These are phyloP conservation scores for Fusarium lateritium DNA, from an alignment of 2,329 filamentous ascomycete genomes.

Conservation along the genomic window DNA sequence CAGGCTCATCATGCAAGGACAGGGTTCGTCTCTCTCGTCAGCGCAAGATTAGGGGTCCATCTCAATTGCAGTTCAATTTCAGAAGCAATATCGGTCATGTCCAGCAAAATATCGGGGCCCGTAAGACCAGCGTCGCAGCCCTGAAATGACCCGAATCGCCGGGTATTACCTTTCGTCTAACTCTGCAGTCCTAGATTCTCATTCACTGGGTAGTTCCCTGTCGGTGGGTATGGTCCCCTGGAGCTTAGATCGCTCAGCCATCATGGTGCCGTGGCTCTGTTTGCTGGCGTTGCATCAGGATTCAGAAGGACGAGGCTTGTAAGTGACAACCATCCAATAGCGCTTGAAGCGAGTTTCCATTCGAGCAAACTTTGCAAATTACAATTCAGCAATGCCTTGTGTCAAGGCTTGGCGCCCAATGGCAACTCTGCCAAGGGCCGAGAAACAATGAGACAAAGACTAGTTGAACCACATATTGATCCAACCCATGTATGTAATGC, in stretches of 20 bases:
- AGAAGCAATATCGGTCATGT: not conserved
- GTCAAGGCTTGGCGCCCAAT: slow-evolving; percentile 20
- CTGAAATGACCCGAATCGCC: slow-evolving; percentile 40
- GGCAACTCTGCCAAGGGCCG: slow-evolving; percentile 8
- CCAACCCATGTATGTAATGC: not conserved
- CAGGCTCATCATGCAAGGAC: slow-evolving; percentile 46
- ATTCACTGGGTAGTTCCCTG: slow-evolving; percentile 11
- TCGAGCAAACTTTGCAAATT: slow-evolving; percentile 23
- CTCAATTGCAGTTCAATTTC: not conserved
- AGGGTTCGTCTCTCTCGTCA: slow-evolving; percentile 30
- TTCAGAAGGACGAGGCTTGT: slow-evolving; percentile 28
- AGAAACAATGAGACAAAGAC: not conserved
- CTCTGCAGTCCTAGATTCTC: slow-evolving; percentile 20
- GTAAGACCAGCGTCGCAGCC: slow-evolving; percentile 35
- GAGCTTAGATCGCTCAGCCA: slow-evolving; percentile 30
- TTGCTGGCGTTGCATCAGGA: slow-evolving; percentile 21
- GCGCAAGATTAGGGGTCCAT: slow-evolving; percentile 36
- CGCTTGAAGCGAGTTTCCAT: slow-evolving; percentile 13
- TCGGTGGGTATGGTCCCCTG: slow-evolving; percentile 16
- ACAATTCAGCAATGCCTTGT: slow-evolving; percentile 6
- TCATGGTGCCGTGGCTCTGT: slow-evolving; percentile 27
- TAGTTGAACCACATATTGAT: not conserved
- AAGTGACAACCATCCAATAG: slow-evolving; percentile 39
- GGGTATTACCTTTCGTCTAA: slow-evolving; percentile 33
- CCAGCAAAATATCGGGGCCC: slow-evolving; percentile 16